Evolutionary conservation across 345 rosid species (phyloP).

Genomic region (Salix dunnii): DNA sequence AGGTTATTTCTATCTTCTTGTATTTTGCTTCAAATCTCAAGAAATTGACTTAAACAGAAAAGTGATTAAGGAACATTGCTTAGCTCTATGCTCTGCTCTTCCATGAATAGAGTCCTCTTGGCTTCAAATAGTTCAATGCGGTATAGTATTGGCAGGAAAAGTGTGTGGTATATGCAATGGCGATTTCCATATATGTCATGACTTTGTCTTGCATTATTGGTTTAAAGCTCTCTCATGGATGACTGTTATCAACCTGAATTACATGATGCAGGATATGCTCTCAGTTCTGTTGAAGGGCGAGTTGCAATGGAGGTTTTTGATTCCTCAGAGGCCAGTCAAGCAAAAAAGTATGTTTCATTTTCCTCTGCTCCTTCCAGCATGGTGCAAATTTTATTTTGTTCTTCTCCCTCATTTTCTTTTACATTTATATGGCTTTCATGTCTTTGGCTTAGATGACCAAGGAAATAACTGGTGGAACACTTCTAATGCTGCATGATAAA

Average conservation of each 20-base stretch:
- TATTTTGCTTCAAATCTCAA: background rate
- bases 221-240: background rate
- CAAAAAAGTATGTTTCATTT: constrained; percentile 63
- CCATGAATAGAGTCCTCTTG: background rate
- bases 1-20: background rate
- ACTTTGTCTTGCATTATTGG: background rate
- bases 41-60: background rate
- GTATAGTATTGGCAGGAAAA: background rate
- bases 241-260: constrained; percentile 11
- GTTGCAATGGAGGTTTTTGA: constrained; percentile 98
- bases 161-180: background rate
- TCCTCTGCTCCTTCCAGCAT: background rate
- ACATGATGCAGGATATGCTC: constrained; percentile 81
- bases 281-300: constrained; percentile 94
- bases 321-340: constrained; percentile 86
- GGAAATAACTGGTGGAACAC: background rate
- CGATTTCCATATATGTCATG: background rate
- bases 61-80: background rate
- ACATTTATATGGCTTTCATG: background rate
- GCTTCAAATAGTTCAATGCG: background rate
- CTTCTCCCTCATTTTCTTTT: background rate
- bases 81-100: background rate
- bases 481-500: background rate
- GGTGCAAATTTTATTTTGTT: background rate
- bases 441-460: background rate